A percentile compares a stretch with the other conserved stretches of the same genome.
phyloP scores from a whole-genome alignment of 2,329 filamentous ascomycete genomes.

The Chaetoscypha palmicola region DNA sequence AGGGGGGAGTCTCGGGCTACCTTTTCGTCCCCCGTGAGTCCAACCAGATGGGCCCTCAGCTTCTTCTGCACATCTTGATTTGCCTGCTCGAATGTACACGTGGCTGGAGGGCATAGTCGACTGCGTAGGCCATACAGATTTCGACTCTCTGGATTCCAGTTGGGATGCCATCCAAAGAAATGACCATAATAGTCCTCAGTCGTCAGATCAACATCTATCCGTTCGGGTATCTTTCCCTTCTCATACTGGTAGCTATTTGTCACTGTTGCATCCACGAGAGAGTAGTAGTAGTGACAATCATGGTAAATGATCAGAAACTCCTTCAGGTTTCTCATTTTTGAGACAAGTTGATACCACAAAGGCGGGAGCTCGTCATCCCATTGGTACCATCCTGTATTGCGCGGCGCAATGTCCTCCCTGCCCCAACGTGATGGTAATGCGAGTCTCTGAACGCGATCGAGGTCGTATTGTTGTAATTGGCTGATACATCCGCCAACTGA shows the following conservation, averaged over 20 bases:
- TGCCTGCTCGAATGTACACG: background rate
- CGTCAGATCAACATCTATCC: background rate
- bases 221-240: background rate
- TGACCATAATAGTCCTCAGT: background rate
- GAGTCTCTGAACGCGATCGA: background rate
- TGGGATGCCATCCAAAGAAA: background rate
- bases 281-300: background rate
- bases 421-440: background rate
- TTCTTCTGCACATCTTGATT: background rate
- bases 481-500: background rate
- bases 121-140: background rate
- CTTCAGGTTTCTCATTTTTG: background rate
- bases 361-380: background rate
- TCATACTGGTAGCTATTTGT: background rate
- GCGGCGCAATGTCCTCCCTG: background rate
- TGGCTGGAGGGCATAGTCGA: too few relatives aligned
- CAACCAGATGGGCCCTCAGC: too few relatives aligned
- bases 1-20: background rate
- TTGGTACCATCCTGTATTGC: too few relatives aligned
- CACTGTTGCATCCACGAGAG: background rate
- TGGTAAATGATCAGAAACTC: background rate
- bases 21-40: background rate
- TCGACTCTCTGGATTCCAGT: background rate
- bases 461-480: background rate
- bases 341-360: background rate